Base-by-base conservation (phyloP, 257 asterid species). In the Jacaranda copaia region DNA sequence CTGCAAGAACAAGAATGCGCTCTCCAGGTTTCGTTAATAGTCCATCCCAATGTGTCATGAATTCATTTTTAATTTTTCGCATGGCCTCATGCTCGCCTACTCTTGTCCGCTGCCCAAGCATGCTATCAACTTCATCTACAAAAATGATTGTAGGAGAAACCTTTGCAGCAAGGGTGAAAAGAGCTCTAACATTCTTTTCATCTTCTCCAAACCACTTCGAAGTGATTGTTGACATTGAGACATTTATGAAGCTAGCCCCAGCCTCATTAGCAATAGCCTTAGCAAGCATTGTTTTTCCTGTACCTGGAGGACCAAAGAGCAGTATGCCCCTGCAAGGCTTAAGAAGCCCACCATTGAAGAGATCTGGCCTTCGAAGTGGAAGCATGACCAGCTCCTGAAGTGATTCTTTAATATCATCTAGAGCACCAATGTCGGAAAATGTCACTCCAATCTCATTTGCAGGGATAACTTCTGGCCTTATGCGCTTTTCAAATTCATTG, bases 251-350 rank as follows among this genome's bases (percentile, higher is more conserved):
- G 88, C 99, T 95, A 10, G 99, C 99, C 42, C 98, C 98, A 43
- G 99, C 99, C 81, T 95, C 99, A 52, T 85, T 90, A 70, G 98
- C 98, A 25, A 96, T 96, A 77, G 99, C 99, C 85, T 96, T 96
- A 42, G 99, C 99, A n/a, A 96, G 91, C 99, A 96, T 96, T n/a
- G 99, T 96, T 80, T 96, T 96, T n/a, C 99, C 99, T 0, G 99
- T 96, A 52, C 98, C 99, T 1, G 99, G 99, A 64, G 99, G 99
- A 16, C 99, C 98, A 59, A 96, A 96, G 77, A 93, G 99, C 70
- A 96, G 81, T 82, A 96, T 93, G 77, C 99, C 99, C 81, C 97
- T 84, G 85, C 99, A 96, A 20, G 99, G 99, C 84, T 96, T 96
- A 25, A 96, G 91, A 73, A 96, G 99, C 49, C 99, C 99, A 19